Conservation (phyloP, 139 green algal genomes). For the Chlorella sp. region DNA sequence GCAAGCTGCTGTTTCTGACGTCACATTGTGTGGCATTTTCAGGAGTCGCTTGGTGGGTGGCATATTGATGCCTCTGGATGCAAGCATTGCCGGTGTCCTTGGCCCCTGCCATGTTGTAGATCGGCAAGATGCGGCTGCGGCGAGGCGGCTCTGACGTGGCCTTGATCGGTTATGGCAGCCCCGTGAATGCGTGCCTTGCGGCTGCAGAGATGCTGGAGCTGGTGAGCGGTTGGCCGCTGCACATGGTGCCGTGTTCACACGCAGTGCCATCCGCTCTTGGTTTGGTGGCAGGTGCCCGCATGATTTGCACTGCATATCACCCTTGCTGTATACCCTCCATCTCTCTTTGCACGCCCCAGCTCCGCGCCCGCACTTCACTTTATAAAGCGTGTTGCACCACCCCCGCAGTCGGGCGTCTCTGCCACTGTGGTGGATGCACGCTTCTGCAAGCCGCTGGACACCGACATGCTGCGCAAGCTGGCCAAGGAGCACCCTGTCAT, state of each 20-base stretch:
- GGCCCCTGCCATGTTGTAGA: slow-evolving; percentile 45
- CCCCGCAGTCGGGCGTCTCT: slow-evolving; percentile 72
- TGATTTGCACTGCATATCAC: too few relatives aligned
- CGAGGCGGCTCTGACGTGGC: slow-evolving; percentile 89
- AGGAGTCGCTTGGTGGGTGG: too few relatives aligned
- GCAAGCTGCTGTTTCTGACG: too few relatives aligned
- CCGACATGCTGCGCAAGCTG: slow-evolving; percentile 68
- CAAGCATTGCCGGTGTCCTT: too few relatives aligned
- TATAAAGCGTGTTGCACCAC: not conserved
- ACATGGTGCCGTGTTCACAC: too few relatives aligned
- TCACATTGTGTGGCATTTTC: too few relatives aligned
- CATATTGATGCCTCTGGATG: too few relatives aligned
- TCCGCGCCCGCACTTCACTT: not conserved
- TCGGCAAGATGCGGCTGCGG: slow-evolving; percentile 90
- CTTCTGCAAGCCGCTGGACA: slow-evolving; percentile 99
- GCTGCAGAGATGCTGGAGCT: slow-evolving; percentile 87
- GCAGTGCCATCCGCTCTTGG: too few relatives aligned
- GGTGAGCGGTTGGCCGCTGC: not conserved
- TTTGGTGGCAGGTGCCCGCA: too few relatives aligned
- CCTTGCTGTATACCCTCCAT: not conserved
- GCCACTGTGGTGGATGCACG: slow-evolving; percentile 94
- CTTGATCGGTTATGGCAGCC: slow-evolving; percentile 92
- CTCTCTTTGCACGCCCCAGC: too few relatives aligned
- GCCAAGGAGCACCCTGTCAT: slow-evolving; percentile 90
- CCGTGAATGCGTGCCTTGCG: slow-evolving; percentile 85